Base-by-base conservation (phyloP, 345 rosid species). In the Cardamine chenopodiifolia region DNA sequence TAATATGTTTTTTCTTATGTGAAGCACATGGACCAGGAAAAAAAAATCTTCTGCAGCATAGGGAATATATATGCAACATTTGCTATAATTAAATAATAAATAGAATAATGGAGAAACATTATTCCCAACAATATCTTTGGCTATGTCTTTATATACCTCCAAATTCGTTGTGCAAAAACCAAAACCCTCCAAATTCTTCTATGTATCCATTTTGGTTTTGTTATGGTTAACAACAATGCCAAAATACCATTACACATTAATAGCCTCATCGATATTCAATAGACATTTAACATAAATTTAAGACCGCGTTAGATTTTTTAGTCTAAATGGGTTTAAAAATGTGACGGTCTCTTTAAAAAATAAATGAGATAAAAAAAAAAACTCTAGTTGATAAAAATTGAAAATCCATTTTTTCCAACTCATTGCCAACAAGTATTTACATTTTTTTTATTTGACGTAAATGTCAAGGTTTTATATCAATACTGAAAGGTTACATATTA, bases 11-110 rank as follows among this genome's bases (percentile, higher is more conserved):
- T 64, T 45, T 4, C 28, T 37, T 13, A 62, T 53, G 56, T 55
- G 55, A 42, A 29, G 54, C 71, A 40, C 53, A 77, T 70, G 60
- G 48, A 20, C 7, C 20, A 52, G 28, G 72, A 31, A 57, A 42
- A 20, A 20, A 45, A 19, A 28, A 45, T 23, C 39, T 31, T 42
- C 28, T 25, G 72, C 72, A 11, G 39, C 72, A 39, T 23, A 55
- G 23, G 10, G 22, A 52, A 50, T 66, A 37, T 37, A 50, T 50
- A 37, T 39, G 53, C 61, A 67, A 67, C 22, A 68, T 50, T 23
- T 67, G 4, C 15, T 42, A 13, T 8, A 29, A 42, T 1, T 18
- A 39, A 68, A 68, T 42, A 26, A 13, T 42, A 18, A 11, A 55
- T 40, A 37, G 39, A 68, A 56, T 25, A 26, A 14, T 15, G 3